Evolutionary conservation across 208 protist genomes (phyloP), one percentile per base, ranked within the genome.

Genomic region (Leishmania arabica): DNA sequence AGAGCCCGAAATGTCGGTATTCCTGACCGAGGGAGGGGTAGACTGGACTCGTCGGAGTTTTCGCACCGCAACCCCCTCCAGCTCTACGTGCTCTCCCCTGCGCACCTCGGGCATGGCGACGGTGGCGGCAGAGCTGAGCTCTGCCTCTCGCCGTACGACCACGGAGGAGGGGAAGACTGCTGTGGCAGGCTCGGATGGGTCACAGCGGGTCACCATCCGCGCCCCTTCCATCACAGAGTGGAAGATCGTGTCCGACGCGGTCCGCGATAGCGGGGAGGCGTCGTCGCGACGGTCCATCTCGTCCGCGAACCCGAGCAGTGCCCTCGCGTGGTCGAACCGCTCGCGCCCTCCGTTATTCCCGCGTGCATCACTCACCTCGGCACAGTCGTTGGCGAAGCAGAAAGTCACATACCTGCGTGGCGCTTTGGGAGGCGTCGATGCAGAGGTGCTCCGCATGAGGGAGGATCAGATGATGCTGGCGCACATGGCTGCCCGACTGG

Each of bases 391-490:
- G 68, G 74, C 64, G 2, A 65, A 34, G 66, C 73, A 70, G 24
- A 83, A 88, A 19, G 15, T 85, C 13, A 64, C 66, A 1, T n/a
- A 73, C 19, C 62, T 84, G 34, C 60, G 71, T 49, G 37, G 37
- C 34, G 73, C 75, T 31, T 31, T 83, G 72, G 68, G 68, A 21
- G 31, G 56, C 40, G 8, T 85, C 9, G 71, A 81, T 71, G 68
- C 74, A 24, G 27, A 79, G 34, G 80, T 88, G 31, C 60, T 94
- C 68, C 79, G 85, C 77, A 70, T 89, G 86, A 87, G 89, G 34
- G 80, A 80, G 31, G 91, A 94, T 51, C 89, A 94, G 86, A 88
- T 92, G 64, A 94, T 94, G 87, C 81, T 94, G 75, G 83, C 83
- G 3, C 87, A 92, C 76, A 71, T 90, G 45, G 89, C 91, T 6